Evolutionary conservation across 2,329 filamentous ascomycete genomes (phyloP).

Genomic region (Drechmeria coniospora): DNA sequence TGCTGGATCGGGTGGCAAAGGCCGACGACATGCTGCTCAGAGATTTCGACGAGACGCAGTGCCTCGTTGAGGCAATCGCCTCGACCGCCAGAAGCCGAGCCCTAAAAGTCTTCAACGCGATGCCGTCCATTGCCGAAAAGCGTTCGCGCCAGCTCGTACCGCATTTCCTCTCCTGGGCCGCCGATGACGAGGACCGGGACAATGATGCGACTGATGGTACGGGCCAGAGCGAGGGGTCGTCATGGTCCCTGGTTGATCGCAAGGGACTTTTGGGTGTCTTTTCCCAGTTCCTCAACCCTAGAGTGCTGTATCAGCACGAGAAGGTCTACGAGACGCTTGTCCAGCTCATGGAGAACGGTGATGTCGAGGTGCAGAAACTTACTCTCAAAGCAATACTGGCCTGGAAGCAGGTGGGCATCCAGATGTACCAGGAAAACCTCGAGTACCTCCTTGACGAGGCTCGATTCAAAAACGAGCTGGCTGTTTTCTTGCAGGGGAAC

Average conservation of each 20-base stretch:
- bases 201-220: conserved; percentile 21
- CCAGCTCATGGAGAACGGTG: conserved; percentile 68
- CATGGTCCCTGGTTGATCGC: conserved; percentile 66
- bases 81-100: conserved; percentile 57
- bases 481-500: conserved; percentile 67
- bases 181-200: conserved; percentile 26
- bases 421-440: conserved; percentile 70
- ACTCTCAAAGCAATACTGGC: conserved; percentile 72
- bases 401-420: conserved; percentile 71
- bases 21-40: conserved; percentile 43
- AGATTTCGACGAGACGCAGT: conserved; percentile 50
- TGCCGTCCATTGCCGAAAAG: conserved; percentile 70
- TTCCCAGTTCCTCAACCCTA: conserved; percentile 73
- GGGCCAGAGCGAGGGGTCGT: conserved; percentile 17
- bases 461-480: conserved; percentile 85
- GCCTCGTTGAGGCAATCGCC: conserved; percentile 31
- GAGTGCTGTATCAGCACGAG: conserved; percentile 60
- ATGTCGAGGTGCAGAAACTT: conserved; percentile 74
- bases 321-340: conserved; percentile 66
- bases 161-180: conserved; percentile 70
- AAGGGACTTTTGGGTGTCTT: conserved; percentile 73
- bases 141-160: conserved; percentile 74
- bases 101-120: conserved; percentile 57
- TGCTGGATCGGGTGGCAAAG: conserved; percentile 36
- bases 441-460: conserved; percentile 80